phyloP scores from a whole-genome alignment of 2,329 filamentous ascomycete species.

The Aotearoamyces nothofagi region DNA sequence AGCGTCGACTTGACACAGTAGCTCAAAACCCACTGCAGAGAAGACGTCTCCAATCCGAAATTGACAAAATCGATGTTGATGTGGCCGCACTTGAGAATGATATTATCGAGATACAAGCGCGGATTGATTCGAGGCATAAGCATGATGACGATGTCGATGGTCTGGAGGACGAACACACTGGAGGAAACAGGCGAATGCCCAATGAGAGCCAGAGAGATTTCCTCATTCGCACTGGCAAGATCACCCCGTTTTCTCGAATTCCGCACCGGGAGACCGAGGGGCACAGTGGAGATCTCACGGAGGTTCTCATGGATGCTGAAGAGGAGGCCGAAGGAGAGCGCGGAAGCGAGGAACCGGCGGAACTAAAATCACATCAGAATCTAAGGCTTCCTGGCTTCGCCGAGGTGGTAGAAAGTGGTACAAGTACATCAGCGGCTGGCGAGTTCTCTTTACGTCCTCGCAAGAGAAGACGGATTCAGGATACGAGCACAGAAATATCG shows the following conservation, averaged over 20 bases:
- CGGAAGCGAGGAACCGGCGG: slow-evolving; percentile 22
- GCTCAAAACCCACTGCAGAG: slow-evolving; percentile 31
- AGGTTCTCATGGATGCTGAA: slow-evolving; percentile 70
- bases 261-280: slow-evolving; percentile 36
- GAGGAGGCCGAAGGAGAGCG: slow-evolving; percentile 36
- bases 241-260: slow-evolving; percentile 69
- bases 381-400: slow-evolving; percentile 60
- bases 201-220: slow-evolving; percentile 80
- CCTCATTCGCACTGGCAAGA: slow-evolving; percentile 89
- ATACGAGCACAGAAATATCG: slow-evolving; percentile 21
- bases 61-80: slow-evolving; percentile 13
- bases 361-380: slow-evolving; percentile 52
- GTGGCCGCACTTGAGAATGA: slow-evolving; percentile 46
- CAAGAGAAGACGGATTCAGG: slow-evolving; percentile 34
- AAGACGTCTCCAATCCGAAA: slow-evolving; percentile 25
- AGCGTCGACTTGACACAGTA: slow-evolving; percentile 39
- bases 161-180: slow-evolving; percentile 25
- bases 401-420: slow-evolving; percentile 26
- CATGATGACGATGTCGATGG: slow-evolving; percentile 29
- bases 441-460: slow-evolving; percentile 44
- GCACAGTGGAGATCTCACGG: slow-evolving; percentile 30
- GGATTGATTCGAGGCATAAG: slow-evolving; percentile 62
- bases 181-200: slow-evolving; percentile 46
- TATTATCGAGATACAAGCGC: slow-evolving; percentile 62
- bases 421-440: slow-evolving; percentile 22